These are phyloP conservation scores for Larix kaempferi DNA, from an alignment of 75 land plant genomes.

Conservation along the genomic window DNA sequence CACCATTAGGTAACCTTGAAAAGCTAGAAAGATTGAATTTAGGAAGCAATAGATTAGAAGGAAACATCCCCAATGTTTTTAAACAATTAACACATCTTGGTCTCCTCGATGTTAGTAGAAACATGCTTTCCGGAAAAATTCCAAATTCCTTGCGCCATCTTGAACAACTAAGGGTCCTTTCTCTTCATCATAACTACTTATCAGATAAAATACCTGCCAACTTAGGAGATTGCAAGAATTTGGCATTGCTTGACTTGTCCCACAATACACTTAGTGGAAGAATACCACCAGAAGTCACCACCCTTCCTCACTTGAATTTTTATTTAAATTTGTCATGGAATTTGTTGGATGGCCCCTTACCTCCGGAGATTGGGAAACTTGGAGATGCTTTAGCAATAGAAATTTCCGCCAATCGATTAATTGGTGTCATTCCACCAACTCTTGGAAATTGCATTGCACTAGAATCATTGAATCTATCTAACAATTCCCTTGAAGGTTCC, in stretches of 20 bases:
- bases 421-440: background rate
- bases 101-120: background rate
- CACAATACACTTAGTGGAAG: background rate
- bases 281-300: background rate
- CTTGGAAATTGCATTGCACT: background rate
- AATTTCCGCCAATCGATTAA: background rate
- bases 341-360: background rate
- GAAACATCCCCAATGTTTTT: background rate
- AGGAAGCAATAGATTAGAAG: background rate
- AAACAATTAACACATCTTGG: background rate
- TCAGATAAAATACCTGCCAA: background rate
- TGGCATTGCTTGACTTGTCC: background rate
- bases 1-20: background rate
- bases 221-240: background rate
- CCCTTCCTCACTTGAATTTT: background rate
- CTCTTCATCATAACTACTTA: background rate
- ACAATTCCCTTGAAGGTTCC: background rate
- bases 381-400: background rate
- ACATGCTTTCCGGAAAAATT: background rate
- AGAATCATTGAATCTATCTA: background rate
- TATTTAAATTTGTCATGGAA: background rate
- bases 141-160: background rate
- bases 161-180: background rate
- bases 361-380: background rate
- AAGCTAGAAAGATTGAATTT: background rate